phyloP scores from a whole-genome alignment of 495 filamentous ascomycete genomes.

The Apiosordaria backusii region DNA sequence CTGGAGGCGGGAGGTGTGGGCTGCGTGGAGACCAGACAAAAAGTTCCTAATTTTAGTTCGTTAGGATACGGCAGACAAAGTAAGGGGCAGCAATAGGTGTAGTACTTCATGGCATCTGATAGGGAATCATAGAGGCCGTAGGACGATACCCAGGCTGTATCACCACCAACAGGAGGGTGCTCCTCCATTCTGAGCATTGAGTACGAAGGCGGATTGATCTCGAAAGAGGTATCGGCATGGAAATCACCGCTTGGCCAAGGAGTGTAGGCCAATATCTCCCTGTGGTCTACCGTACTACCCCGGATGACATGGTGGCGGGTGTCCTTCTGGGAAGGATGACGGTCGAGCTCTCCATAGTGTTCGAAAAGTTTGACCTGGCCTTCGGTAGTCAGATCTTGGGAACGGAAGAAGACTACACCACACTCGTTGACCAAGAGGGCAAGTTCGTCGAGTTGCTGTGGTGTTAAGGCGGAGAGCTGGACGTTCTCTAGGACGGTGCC shows the following conservation, averaged over 20 bases:
- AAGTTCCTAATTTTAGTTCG: slow-evolving; percentile 39
- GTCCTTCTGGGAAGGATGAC: slow-evolving; percentile 51
- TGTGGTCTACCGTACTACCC: slow-evolving; percentile 39
- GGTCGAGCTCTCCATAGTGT: slow-evolving; percentile 50
- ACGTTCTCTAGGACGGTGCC: slow-evolving; percentile 47
- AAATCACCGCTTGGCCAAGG: slow-evolving; percentile 43
- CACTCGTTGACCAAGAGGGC: slow-evolving; percentile 46
- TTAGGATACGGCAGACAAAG: background rate
- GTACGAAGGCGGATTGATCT: slow-evolving; percentile 52
- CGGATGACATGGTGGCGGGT: slow-evolving; percentile 31
- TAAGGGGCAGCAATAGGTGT: background rate
- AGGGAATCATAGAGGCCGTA: slow-evolving; percentile 53
- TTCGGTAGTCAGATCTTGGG: slow-evolving; percentile 51
- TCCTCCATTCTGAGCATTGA: slow-evolving; percentile 55
- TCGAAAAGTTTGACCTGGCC: slow-evolving; percentile 50
- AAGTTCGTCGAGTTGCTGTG: slow-evolving; percentile 44
- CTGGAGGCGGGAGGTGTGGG: slow-evolving; percentile 49
- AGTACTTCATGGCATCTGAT: slow-evolving; percentile 34
- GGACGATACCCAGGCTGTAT: slow-evolving; percentile 51
- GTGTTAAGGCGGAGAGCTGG: slow-evolving; percentile 44
- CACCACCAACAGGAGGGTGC: slow-evolving; percentile 51
- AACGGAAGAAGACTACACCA: slow-evolving; percentile 49
- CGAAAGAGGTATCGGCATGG: slow-evolving; percentile 52
- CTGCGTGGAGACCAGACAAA: slow-evolving; percentile 47
- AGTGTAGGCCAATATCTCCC: slow-evolving; percentile 38